Evolutionary conservation across 495 filamentous ascomycete genomes (phyloP).

Genomic region (Penicillium subrubescens): DNA sequence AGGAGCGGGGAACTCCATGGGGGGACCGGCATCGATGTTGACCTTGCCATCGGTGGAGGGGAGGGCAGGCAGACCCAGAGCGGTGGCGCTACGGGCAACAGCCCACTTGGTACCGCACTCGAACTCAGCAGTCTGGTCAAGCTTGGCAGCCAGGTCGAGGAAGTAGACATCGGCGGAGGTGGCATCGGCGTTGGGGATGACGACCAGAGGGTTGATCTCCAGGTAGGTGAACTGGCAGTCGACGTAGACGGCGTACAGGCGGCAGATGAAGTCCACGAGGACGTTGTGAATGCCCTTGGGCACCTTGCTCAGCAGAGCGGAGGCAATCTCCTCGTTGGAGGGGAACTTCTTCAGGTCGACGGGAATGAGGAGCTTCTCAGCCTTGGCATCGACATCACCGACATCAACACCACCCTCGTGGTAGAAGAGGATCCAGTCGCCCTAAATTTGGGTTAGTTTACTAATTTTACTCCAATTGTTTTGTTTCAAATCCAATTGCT

Average conservation of each 20-base stretch:
- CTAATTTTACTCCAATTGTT: background rate
- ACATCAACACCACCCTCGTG: slow-evolving; percentile 99
- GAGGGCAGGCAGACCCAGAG: slow-evolving; percentile 71
- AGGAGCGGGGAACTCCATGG: slow-evolving; percentile 97
- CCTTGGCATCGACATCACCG: slow-evolving; percentile 98
- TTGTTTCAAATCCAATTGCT: background rate
- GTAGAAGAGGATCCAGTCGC: slow-evolving; percentile 99
- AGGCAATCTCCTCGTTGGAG: slow-evolving; percentile 91
- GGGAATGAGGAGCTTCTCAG: slow-evolving; percentile 95
- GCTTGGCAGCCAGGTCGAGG: slow-evolving; percentile 96
- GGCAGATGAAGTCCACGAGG: slow-evolving; percentile 94
- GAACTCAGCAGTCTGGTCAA: slow-evolving; percentile 99
- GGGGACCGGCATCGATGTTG: slow-evolving; percentile 93
- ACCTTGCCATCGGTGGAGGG: slow-evolving; percentile 68
- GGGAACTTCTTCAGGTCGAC: slow-evolving; percentile 95
- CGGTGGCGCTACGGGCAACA: slow-evolving; percentile 82
- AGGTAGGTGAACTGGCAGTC: slow-evolving; percentile 99
- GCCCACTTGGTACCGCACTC: slow-evolving; percentile 99
- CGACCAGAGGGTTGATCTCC: slow-evolving; percentile 98
- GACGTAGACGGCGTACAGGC: slow-evolving; percentile 95
- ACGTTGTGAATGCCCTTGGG: slow-evolving; percentile 96
- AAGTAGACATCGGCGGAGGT: slow-evolving; percentile 97
- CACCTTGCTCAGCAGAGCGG: slow-evolving; percentile 83
- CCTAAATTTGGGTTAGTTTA: slow-evolving; percentile 55
- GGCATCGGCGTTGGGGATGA: slow-evolving; percentile 88